Evolutionary conservation across 768 basidiomycete genomes (phyloP).

Genomic region (Phallus indusiatus): DNA sequence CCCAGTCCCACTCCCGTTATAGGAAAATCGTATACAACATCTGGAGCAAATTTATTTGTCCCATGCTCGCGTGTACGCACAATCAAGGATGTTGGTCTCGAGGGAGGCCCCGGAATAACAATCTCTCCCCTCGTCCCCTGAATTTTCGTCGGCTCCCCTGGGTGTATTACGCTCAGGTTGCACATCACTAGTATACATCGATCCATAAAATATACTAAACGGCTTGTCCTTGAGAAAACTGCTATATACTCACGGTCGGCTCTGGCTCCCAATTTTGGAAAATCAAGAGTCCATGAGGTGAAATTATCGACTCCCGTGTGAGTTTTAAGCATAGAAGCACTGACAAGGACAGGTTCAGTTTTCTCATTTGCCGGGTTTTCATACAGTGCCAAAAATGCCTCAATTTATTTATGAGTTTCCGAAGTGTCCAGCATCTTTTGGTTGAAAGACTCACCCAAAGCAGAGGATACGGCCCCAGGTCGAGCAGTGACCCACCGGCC

Average conservation of each 20-base stretch:
- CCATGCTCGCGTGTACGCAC: slow-evolving; percentile 2
- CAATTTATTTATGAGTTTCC: not conserved
- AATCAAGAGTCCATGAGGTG: slow-evolving; percentile 10
- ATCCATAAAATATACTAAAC: not conserved
- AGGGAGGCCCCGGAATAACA: not conserved
- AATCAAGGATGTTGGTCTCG: slow-evolving; percentile 1
- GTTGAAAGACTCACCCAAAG: slow-evolving; percentile 9
- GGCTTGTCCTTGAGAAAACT: not conserved
- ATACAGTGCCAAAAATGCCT: slow-evolving; percentile 11
- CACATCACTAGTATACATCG: not conserved
- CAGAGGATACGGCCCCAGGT: slow-evolving; percentile 15
- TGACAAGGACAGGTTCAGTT: slow-evolving; percentile 9
- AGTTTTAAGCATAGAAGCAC: slow-evolving; percentile 9
- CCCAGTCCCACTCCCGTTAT: slow-evolving; percentile 13
- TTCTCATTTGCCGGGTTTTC: slow-evolving; percentile 11
- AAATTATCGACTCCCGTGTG: slow-evolving; percentile 9
- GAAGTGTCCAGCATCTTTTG: not conserved
- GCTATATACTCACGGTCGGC: not conserved
- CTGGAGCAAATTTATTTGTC: not conserved
- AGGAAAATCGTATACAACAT: slow-evolving; percentile 3
- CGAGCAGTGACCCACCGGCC: slow-evolving; percentile 14
- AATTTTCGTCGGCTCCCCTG: not conserved
- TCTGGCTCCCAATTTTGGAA: slow-evolving; percentile 8
- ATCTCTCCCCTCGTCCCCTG: slow-evolving; percentile 5
- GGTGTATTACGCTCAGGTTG: not conserved